Conservation (phyloP, 331 rosid genomes). For the Pyrus hybrid region DNA sequence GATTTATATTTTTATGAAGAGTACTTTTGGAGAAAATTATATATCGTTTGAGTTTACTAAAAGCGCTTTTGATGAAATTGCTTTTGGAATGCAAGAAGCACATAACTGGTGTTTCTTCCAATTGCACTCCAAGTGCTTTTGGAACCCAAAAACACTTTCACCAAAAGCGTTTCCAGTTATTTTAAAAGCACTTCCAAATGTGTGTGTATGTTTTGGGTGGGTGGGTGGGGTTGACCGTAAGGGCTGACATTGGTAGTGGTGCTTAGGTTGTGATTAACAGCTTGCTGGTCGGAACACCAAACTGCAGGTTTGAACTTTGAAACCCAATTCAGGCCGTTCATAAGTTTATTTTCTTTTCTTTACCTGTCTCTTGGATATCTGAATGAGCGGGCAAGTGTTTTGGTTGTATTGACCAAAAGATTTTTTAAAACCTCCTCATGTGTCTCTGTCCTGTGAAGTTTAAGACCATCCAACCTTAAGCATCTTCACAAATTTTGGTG, state of each 20-base stretch:
- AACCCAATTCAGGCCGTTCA: not conserved
- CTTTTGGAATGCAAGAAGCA: not conserved
- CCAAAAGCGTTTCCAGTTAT: not conserved
- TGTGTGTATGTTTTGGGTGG: not conserved
- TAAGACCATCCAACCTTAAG: not conserved
- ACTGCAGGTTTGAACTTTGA: not conserved
- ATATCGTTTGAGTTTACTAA: not conserved
- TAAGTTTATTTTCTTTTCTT: not conserved
- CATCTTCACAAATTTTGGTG: not conserved
- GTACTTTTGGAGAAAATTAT: not conserved
- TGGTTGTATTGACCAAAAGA: not conserved
- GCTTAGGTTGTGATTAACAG: not conserved
- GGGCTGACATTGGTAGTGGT: not conserved
- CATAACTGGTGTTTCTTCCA: not conserved
- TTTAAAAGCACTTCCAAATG: too few relatives aligned
- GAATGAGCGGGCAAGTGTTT: not conserved
- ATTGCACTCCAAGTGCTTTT: not conserved
- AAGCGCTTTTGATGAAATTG: not conserved
- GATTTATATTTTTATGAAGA: not conserved
- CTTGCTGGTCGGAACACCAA: not conserved
- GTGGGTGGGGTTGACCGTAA: not conserved
- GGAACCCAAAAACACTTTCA: not conserved
- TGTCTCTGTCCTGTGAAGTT: not conserved
- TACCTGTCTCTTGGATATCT: not conserved
- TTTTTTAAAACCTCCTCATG: not conserved